Evolutionary conservation across 2,329 filamentous ascomycete species (phyloP).

Genomic region (Pseudocercospora macadamiae): DNA sequence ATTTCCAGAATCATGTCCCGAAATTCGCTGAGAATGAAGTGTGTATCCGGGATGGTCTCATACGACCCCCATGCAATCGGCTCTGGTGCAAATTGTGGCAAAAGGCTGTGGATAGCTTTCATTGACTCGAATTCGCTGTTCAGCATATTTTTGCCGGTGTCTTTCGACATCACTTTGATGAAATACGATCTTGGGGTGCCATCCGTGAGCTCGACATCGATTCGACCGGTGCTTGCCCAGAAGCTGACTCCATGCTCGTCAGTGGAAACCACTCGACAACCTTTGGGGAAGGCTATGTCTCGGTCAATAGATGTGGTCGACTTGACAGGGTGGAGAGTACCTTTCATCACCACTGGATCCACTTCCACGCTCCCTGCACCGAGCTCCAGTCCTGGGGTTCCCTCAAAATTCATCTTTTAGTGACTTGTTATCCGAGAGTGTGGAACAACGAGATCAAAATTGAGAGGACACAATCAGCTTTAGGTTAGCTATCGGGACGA

Average conservation of each 20-base stretch:
- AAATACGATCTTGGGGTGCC: conserved; percentile 51
- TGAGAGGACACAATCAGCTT: too few species aligned
- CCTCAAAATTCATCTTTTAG: not conserved
- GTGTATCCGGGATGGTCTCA: not conserved
- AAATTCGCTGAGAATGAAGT: not conserved
- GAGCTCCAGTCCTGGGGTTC: not conserved
- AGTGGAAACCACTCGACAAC: not conserved
- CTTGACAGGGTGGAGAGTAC: too few species aligned
- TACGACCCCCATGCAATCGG: not conserved
- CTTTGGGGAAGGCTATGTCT: not conserved
- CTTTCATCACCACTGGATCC: too few species aligned
- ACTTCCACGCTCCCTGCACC: not conserved
- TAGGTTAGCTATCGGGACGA: not conserved
- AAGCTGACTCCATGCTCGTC: not conserved
- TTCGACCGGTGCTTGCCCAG: not conserved
- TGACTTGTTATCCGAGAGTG: too few species aligned
- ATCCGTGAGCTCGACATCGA: conserved; percentile 61
- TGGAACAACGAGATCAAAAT: too few species aligned
- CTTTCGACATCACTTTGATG: not conserved
- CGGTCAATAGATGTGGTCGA: too few species aligned
- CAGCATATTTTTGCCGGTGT: not conserved
- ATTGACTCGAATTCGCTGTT: not conserved
- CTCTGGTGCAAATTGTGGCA: not conserved
- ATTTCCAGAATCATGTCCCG: not conserved
- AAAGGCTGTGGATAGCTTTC: not conserved